Base-by-base conservation (phyloP, 2,329 filamentous ascomycete species). In the Botrytis cinerea region DNA sequence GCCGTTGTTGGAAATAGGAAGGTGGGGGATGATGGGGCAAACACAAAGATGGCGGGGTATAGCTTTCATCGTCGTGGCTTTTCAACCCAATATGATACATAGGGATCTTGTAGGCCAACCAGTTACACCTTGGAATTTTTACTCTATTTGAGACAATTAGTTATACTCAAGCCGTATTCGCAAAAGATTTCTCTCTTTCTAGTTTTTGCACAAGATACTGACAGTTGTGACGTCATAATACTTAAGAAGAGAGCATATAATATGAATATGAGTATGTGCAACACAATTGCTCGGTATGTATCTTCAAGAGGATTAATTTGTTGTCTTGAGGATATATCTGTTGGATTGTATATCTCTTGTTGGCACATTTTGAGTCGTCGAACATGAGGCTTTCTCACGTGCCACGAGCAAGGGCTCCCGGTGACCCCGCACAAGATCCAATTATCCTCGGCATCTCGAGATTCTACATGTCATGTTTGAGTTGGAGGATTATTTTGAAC, bases 391-490 rank as follows among this genome's bases (percentile, higher is more conserved):
- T 54, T 66, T 51, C 20, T 54, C 46, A 54, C 46, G 12, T 67
- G 32, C 14, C 22, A 40, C 12, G 14, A 51, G 32, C 32, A 67
- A 35, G 28, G 32, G 45, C 45, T 51, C 28, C 45, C 43, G 63
- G 63, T 67, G 63, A 51, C 63, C 63, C 63, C 63, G 14, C 63
- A 51, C 48, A 51, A 51, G 25, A 18, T 38, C 38, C n/a, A 10
- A 20, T 51, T 16, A 67, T 51, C 63, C 63, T 67, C 63, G 63
- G 63, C 63, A 67, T 38, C 35, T 51, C 22, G 32, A 40, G 46
- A 12, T 22, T 18, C 22, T n/a, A 20, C 2, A 48, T 51, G 4
- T n/a, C 38, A 10, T 14, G 6, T 20, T 25, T n/a, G 14, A 40
- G 7, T 20, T 3, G 3, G 38, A 16, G n/a, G 28, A 10, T 12